These are phyloP conservation scores for Cornus controversa DNA, from an alignment of 148 eudicot genomes.

Conservation along the genomic window DNA sequence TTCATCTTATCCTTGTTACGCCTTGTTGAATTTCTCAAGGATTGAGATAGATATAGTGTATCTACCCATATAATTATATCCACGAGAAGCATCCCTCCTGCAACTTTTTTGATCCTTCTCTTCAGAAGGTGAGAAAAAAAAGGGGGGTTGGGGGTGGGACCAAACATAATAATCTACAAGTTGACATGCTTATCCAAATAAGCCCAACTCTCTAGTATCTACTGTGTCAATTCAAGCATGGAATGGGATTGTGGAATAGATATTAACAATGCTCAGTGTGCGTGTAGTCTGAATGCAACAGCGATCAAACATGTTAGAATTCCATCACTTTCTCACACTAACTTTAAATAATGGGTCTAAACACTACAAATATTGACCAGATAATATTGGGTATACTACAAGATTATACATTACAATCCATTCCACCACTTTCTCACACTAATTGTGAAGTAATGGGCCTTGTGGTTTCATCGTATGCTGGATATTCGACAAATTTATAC, in stretches of 20 bases:
- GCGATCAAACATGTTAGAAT: not conserved
- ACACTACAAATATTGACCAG: no score
- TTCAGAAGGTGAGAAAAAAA: not conserved
- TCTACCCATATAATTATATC: not conserved
- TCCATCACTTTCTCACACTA: not conserved
- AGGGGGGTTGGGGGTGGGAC: not conserved
- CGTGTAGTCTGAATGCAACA: not conserved
- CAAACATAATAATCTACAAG: not conserved
- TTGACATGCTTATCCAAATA: not conserved
- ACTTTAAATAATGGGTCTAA: no score
- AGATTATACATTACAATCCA: no score
- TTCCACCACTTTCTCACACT: constrained; percentile 1
- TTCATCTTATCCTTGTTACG: not conserved
- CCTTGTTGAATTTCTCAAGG: not conserved
- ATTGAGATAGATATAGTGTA: not conserved
- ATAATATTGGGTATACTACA: no score
- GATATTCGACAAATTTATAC: not conserved
- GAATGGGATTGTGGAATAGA: not conserved
- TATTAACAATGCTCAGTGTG: not conserved
- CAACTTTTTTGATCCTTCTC: not conserved
- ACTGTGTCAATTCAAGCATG: not conserved
- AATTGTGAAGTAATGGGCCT: not conserved
- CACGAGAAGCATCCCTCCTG: not conserved
- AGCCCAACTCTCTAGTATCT: not conserved
- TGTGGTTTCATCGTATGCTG: not conserved